These are phyloP conservation scores for Cercospora zeina DNA, from an alignment of 2,329 filamentous ascomycete species.

Conservation along the genomic window DNA sequence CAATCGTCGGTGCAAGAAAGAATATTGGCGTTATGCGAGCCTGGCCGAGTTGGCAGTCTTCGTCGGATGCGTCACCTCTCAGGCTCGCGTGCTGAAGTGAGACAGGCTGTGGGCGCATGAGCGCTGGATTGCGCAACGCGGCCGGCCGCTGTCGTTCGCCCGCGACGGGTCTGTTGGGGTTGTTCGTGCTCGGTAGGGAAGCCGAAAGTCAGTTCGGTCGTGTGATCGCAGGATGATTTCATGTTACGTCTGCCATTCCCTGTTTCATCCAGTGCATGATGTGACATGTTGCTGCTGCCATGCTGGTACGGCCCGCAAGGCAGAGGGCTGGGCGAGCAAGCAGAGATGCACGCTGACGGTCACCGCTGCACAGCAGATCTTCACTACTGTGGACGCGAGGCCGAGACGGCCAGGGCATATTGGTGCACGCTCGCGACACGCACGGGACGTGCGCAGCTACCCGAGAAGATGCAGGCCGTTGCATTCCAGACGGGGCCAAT, in stretches of 20 bases:
- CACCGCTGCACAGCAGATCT: slow-evolving; percentile 24
- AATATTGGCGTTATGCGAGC: not conserved
- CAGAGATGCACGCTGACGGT: slow-evolving; percentile 24
- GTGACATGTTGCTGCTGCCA: slow-evolving; percentile 14
- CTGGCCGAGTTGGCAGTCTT: slow-evolving; percentile 11
- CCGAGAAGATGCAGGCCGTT: slow-evolving; percentile 25
- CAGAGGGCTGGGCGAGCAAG: slow-evolving; percentile 15
- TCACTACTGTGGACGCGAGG: slow-evolving; percentile 8
- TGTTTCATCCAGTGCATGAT: slow-evolving; percentile 24
- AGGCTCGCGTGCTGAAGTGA: slow-evolving; percentile 24
- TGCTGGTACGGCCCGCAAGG: slow-evolving; percentile 26
- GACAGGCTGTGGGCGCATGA: slow-evolving; percentile 20
- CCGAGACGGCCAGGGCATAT: slow-evolving; percentile 21
- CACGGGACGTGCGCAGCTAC: slow-evolving; percentile 21
- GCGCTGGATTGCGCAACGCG: slow-evolving; percentile 20
- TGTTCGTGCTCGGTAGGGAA: slow-evolving; percentile 22
- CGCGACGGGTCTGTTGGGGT: slow-evolving; percentile 11
- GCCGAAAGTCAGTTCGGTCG: slow-evolving; percentile 24
- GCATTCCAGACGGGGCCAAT: slow-evolving; percentile 21
- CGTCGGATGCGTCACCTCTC: slow-evolving; percentile 22
- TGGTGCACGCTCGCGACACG: slow-evolving; percentile 20
- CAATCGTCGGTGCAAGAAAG: slow-evolving; percentile 6
- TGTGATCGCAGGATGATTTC: slow-evolving; percentile 24
- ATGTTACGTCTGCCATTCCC: slow-evolving; percentile 19
- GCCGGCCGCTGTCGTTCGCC: slow-evolving; percentile 8